Evolutionary conservation across 768 basidiomycete species (phyloP).

Genomic region (Leucosporidium creatinivorum): DNA sequence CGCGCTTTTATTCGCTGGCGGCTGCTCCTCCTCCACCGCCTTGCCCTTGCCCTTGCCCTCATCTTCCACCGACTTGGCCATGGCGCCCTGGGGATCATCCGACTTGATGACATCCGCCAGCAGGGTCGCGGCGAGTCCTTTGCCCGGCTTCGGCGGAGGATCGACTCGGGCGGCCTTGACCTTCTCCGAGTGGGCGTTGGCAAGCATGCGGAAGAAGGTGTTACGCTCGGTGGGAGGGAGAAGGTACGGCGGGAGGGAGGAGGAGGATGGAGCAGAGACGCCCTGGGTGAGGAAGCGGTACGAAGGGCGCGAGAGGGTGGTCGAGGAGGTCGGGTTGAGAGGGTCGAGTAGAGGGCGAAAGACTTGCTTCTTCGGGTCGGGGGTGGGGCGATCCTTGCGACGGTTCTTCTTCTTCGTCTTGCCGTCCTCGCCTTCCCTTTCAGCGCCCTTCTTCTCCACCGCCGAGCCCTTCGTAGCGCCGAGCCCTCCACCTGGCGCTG

Average conservation of each 20-base stretch:
- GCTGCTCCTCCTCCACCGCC: neutral
- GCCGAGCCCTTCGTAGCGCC: neutral
- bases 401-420: neutral
- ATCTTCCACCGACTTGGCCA: neutral
- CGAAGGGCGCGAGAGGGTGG: constrained; percentile 5
- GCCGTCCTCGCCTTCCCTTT: neutral
- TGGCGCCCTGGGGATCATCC: neutral
- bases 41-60: neutral
- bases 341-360: constrained; percentile 6
- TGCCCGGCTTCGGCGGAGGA: neutral
- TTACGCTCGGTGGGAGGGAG: neutral
- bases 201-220: constrained; percentile 2
- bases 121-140: neutral
- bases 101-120: neutral
- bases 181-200: neutral
- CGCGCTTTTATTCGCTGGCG: neutral
- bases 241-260: constrained; percentile 7
- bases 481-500: neutral
- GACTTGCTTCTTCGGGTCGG: neutral
- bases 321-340: constrained; percentile 13
- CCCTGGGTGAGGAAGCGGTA: constrained; percentile 15
- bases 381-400: neutral
- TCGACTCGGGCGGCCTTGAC: neutral
- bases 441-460: neutral
- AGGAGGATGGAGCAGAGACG: neutral